Evolutionary conservation across 495 filamentous ascomycete genomes (phyloP), one percentile per base, ranked within the genome.

Genomic region (Parathielavia appendiculata): DNA sequence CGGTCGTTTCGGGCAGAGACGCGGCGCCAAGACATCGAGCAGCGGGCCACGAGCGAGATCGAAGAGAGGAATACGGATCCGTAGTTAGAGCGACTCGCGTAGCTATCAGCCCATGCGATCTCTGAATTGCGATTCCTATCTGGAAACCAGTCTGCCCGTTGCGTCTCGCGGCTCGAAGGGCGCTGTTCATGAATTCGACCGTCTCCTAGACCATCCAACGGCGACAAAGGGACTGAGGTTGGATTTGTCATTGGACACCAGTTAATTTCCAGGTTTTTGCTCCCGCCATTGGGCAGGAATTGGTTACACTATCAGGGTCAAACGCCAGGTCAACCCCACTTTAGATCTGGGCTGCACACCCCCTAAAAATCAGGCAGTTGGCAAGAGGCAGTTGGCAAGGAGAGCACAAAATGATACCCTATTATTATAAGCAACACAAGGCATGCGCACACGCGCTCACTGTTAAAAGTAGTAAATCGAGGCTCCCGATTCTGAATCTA

Each of bases 201-300:
- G 49, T 39, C 34, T 23, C 32, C 23, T 19, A 47, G 47, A 50
- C 64, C 61, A 66, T 63, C 71, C 73, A 75, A 75, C 70, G 56
- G 40, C 56, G 54, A 57, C 49, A 47, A 52, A 64, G 59, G 63
- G 60, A 60, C 41, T 39, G 51, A 58, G 60, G 38, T 50, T 62
- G 46, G 63, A 57, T 57, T 58, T 64, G 38, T 59, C 62, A 74
- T 74, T 75, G 71, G 73, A 63, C 62, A 72, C 26, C 3, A 6
- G 3, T 30, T 64, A 70, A 71, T 75, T 71, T 71, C 63, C 66
- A 70, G 66, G 56, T 62, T 64, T 58, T 65, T 64, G 66, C 68
- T 65, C 70, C 65, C 62, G 60, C 64, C 62, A 74, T 74, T 75
- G 71, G 73, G 59, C 68, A 73, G 69, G 70, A 74, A 75, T 66